These are phyloP conservation scores for Plasmopara viticola DNA, from an alignment of 352 stramenopile species.

Conservation along the genomic window DNA sequence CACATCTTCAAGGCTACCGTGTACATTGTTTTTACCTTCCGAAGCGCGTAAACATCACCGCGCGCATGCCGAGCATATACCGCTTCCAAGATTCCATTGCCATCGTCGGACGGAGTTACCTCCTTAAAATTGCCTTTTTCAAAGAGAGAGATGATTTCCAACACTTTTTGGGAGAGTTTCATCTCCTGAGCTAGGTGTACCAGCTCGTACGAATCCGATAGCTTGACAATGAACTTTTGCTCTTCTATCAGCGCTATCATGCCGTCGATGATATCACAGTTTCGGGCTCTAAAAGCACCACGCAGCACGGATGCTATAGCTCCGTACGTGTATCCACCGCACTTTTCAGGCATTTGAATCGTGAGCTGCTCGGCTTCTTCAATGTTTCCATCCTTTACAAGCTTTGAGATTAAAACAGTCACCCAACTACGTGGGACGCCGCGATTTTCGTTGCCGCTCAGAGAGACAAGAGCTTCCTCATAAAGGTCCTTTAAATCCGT, in stretches of 20 bases:
- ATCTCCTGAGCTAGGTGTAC: conserved; percentile 46
- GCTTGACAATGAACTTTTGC: conserved; percentile 29
- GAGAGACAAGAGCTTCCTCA: conserved; percentile 35
- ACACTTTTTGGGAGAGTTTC: conserved; percentile 25
- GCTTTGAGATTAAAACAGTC: conserved; percentile 35
- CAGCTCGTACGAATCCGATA: conserved; percentile 45
- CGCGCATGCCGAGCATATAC: conserved; percentile 15
- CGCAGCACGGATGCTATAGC: conserved; percentile 38
- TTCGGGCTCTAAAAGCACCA: conserved; percentile 19
- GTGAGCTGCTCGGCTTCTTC: conserved; percentile 34
- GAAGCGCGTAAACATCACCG: conserved; percentile 26
- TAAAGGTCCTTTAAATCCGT: conserved; percentile 39
- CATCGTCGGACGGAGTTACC: conserved; percentile 21
- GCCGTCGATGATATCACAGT: conserved; percentile 22
- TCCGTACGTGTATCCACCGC: conserved; percentile 38
- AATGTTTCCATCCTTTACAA: conserved; percentile 27
- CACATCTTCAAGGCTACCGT: conserved; percentile 37
- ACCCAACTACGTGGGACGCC: conserved; percentile 44
- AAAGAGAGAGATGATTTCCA: conserved; percentile 48
- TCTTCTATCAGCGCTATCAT: conserved; percentile 37
- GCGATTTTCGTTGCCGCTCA: conserved; percentile 19
- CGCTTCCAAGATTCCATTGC: conserved; percentile 22
- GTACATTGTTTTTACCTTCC: conserved; percentile 55
- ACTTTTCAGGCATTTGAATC: conserved; percentile 33
- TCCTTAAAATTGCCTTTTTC: conserved; percentile 37